phyloP scores from a whole-genome alignment of 2,329 filamentous ascomycete species.

The Penicillium decumbens region DNA sequence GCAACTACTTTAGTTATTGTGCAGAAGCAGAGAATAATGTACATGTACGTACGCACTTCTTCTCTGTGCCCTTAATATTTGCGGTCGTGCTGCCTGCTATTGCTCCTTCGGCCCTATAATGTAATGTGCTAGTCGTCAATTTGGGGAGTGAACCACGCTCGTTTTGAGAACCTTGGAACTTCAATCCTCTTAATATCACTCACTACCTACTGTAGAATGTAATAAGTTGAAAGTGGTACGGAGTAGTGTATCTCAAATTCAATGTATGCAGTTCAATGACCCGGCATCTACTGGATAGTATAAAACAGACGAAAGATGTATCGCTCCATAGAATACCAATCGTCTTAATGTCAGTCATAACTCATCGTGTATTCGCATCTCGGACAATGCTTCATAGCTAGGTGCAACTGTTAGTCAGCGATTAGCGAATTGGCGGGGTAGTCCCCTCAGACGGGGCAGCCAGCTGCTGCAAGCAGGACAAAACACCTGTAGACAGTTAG shows the following conservation, averaged over 20 bases:
- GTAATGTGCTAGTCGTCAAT: too few species aligned
- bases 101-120: too few species aligned
- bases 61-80: too few species aligned
- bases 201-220: background rate
- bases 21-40: background rate
- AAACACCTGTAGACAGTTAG: conserved; percentile 40
- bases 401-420: background rate
- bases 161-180: too few species aligned
- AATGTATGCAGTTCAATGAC: background rate
- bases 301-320: background rate
- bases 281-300: background rate
- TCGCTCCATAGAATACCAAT: background rate
- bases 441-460: conserved; percentile 26
- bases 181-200: too few species aligned
- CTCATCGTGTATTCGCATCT: background rate
- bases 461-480: conserved; percentile 52
- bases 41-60: too few species aligned
- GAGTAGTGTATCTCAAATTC: background rate
- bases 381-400: background rate
- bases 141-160: too few species aligned
- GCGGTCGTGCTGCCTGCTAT: too few species aligned
- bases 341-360: background rate
- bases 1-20: too few species aligned
- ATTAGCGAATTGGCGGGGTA: conserved; percentile 18
- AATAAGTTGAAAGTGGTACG: background rate